phyloP scores from a whole-genome alignment of 2,329 filamentous ascomycete species.

The Botryosphaeria dothidea region DNA sequence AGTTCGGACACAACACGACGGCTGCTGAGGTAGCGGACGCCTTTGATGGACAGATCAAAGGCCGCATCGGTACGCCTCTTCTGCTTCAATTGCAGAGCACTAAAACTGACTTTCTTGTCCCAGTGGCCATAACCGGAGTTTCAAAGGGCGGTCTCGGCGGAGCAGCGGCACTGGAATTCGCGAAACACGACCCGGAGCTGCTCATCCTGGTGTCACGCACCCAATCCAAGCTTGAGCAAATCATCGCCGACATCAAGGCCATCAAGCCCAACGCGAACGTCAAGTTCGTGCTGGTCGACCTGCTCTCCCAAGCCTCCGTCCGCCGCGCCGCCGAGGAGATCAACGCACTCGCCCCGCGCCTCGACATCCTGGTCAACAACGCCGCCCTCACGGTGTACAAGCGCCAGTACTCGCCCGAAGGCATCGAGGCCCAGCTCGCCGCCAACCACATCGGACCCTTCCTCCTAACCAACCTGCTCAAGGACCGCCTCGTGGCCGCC shows the following conservation, averaged over 20 bases:
- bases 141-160: slow-evolving; percentile 32
- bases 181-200: slow-evolving; percentile 29
- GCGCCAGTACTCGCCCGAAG: slow-evolving; percentile 36
- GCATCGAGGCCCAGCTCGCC: slow-evolving; percentile 48
- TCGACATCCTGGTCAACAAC: slow-evolving; percentile 48
- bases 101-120: background rate
- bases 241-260: slow-evolving; percentile 37
- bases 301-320: slow-evolving; percentile 37
- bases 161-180: slow-evolving; percentile 30
- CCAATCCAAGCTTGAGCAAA: slow-evolving; percentile 42
- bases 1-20: slow-evolving; percentile 34
- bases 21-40: slow-evolving; percentile 33
- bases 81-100: background rate
- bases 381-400: slow-evolving; percentile 36
- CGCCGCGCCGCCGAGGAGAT: slow-evolving; percentile 36
- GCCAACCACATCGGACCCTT: slow-evolving; percentile 50
- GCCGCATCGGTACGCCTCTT: slow-evolving; percentile 28
- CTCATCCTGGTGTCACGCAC: slow-evolving; percentile 45
- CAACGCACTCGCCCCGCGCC: slow-evolving; percentile 28
- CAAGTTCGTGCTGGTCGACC: slow-evolving; percentile 35
- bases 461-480: slow-evolving; percentile 45
- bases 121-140: slow-evolving; percentile 28
- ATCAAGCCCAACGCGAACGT: slow-evolving; percentile 36
- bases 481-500: slow-evolving; percentile 41
- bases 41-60: slow-evolving; percentile 30